Evolutionary conservation across 306 rosid genomes (phyloP).

Genomic region (Pterocarpus santalinus): DNA sequence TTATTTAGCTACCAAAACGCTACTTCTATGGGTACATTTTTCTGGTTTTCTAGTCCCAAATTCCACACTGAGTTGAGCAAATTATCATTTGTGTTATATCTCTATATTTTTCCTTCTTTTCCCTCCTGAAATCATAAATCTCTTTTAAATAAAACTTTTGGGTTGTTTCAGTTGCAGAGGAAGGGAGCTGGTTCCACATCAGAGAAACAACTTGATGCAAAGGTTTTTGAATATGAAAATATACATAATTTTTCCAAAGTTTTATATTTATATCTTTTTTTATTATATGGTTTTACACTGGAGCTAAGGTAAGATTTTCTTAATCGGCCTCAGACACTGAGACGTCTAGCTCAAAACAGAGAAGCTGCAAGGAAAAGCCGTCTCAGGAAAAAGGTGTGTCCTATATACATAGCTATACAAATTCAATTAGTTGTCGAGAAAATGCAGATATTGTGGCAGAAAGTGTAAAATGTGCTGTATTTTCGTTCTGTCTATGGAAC

Average conservation of each 20-base stretch:
- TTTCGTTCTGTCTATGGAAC: conserved; percentile 10
- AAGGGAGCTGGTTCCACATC: conserved; percentile 84
- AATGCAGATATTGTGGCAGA: neutral
- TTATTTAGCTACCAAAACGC: neutral
- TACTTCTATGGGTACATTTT: neutral
- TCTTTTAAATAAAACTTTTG: neutral
- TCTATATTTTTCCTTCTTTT: conserved; percentile 16
- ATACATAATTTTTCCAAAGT: neutral
- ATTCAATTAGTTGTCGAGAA: conserved; percentile 8
- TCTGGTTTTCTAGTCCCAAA: conserved; percentile 15
- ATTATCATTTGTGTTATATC: neutral
- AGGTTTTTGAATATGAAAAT: conserved; percentile 58
- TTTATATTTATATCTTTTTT: neutral
- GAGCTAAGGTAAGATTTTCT: neutral
- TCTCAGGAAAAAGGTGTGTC: conserved; percentile 82
- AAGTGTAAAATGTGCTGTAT: neutral
- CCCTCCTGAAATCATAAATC: neutral
- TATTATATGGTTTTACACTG: neutral
- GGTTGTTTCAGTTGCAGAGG: conserved; percentile 60
- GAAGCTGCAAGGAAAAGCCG: conserved; percentile 99
- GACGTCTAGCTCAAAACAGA: conserved; percentile 96
- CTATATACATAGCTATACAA: neutral
- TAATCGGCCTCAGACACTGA: conserved; percentile 64
- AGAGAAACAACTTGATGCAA: conserved; percentile 86
- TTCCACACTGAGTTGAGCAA: neutral